These are phyloP conservation scores for Solanum chacoense DNA, from an alignment of 305 asterid genomes.

Conservation along the genomic window DNA sequence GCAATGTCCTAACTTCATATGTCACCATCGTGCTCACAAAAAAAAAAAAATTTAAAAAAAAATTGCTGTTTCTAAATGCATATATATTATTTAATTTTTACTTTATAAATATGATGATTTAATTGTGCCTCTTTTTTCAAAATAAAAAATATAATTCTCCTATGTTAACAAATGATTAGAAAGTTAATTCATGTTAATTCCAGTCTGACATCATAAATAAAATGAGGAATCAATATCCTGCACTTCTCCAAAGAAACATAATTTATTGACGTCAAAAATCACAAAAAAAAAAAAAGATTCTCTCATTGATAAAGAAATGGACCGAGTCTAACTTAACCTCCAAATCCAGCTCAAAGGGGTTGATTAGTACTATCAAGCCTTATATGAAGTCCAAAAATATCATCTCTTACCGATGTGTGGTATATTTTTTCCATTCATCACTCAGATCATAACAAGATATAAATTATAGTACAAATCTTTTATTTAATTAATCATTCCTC, in stretches of 20 bases:
- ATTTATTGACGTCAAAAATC: not conserved
- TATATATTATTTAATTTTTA: not conserved
- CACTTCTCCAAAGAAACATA: not conserved
- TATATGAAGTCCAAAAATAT: not conserved
- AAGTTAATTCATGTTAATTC: not conserved
- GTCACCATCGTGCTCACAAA: constrained; percentile 7
- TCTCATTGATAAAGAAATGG: not conserved
- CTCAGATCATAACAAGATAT: not conserved
- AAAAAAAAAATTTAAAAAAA: not conserved
- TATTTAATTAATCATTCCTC: not conserved
- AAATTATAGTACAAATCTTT: not conserved
- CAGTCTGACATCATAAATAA: not conserved
- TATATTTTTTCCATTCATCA: not conserved
- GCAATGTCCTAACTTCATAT: constrained; percentile 21
- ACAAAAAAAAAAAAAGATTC: not conserved
- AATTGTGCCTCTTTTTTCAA: not conserved
- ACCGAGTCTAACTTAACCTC: not conserved
- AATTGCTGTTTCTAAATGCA: not conserved
- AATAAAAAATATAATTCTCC: not conserved
- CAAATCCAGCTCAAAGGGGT: not conserved
- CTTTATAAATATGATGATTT: not conserved
- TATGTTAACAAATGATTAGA: not conserved
- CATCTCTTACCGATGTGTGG: not conserved
- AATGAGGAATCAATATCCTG: not conserved
- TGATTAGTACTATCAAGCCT: not conserved